phyloP scores from a whole-genome alignment of 2,329 filamentous ascomycete species.

The Fonsecaea nubica region DNA sequence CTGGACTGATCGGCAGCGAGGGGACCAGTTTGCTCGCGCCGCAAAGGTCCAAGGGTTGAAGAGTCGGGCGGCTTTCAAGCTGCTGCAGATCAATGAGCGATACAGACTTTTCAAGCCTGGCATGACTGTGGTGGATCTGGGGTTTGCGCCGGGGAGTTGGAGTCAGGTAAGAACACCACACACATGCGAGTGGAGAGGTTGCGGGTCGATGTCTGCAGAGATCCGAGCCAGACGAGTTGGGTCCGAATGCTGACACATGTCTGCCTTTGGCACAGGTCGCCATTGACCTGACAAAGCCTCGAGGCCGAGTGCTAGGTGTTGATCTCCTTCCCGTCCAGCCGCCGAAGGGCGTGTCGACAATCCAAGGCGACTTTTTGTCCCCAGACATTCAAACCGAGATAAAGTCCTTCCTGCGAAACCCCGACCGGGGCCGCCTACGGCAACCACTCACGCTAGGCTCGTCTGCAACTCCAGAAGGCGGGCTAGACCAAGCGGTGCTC shows the following conservation, averaged over 20 bases:
- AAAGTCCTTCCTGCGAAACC: slow-evolving; percentile 73
- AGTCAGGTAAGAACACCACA: slow-evolving; percentile 60
- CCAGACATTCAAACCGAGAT: slow-evolving; percentile 76
- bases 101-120: slow-evolving; percentile 78
- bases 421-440: slow-evolving; percentile 62
- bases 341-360: slow-evolving; percentile 86
- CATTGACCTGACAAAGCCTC: slow-evolving; percentile 74
- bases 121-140: slow-evolving; percentile 88
- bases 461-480: neutral
- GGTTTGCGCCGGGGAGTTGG: slow-evolving; percentile 79
- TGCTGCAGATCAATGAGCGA: slow-evolving; percentile 85
- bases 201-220: neutral
- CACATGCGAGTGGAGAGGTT: too few relatives aligned
- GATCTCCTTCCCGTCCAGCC: slow-evolving; percentile 93
- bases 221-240: neutral
- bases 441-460: slow-evolving; percentile 34
- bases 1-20: slow-evolving; percentile 81
- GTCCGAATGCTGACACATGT: slow-evolving; percentile 9
- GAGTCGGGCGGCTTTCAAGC: slow-evolving; percentile 90
- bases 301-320: slow-evolving; percentile 84
- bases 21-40: slow-evolving; percentile 73
- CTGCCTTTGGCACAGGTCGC: slow-evolving; percentile 68
- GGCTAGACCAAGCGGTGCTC: slow-evolving; percentile 22
- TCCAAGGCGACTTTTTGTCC: slow-evolving; percentile 92
- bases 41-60: slow-evolving; percentile 82